Conservation (phyloP, 768 basidiomycete genomes). For the Trichaptum fuscoviolaceum region DNA sequence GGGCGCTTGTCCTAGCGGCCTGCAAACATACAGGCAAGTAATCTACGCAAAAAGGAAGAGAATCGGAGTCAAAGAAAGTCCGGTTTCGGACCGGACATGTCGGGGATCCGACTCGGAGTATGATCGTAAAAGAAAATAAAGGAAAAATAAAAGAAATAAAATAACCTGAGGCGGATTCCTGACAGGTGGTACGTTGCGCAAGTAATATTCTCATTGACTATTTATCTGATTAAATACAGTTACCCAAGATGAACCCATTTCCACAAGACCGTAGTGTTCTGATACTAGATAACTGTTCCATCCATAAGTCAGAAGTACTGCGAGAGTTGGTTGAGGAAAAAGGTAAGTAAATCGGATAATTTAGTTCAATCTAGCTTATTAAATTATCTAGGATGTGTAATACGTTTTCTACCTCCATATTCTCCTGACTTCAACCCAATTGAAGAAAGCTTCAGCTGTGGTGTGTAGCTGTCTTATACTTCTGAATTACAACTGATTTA, state of each 20-base stretch:
- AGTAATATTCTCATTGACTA: neutral
- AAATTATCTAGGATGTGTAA: constrained; percentile 11
- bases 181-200: constrained; percentile 16
- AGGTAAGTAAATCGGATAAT: neutral
- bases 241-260: constrained; percentile 19
- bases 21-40: no score
- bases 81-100: no score
- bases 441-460: constrained; percentile 26
- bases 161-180: no score
- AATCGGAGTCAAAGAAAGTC: no score
- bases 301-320: constrained; percentile 23
- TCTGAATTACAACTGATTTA: neutral
- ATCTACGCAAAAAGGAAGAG: no score
- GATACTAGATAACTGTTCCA: constrained; percentile 25
- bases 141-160: no score
- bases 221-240: constrained; percentile 7
- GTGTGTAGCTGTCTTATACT: constrained; percentile 12
- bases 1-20: no score
- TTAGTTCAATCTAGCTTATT: no score
- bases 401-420: constrained; percentile 28
- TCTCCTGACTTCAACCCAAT: constrained; percentile 34
- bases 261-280: constrained; percentile 22
- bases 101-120: no score
- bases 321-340: constrained; percentile 17
- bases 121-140: no score